Percentiles rank a stretch among this genome's conserved stretches.
These are phyloP conservation scores for Penicillium lagena DNA, from an alignment of 495 filamentous ascomycete species.

Conservation along the genomic window DNA sequence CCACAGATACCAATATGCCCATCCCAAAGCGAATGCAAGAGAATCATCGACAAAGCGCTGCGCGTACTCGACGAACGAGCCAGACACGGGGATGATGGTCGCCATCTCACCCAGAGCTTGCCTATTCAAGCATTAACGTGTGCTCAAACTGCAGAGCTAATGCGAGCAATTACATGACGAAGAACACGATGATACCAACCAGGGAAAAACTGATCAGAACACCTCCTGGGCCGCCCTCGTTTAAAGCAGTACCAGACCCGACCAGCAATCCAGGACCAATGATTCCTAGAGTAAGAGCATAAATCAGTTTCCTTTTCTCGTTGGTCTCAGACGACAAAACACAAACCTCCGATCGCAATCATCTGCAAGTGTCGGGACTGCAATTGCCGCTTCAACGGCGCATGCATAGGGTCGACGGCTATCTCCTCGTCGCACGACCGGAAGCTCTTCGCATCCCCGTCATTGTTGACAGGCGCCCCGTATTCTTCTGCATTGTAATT, in stretches of 20 bases:
- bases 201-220: conserved; percentile 59
- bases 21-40: conserved; percentile 46
- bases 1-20: conserved; percentile 56
- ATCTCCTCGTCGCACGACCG: conserved; percentile 5
- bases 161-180: conserved; percentile 38
- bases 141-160: too few relatives aligned
- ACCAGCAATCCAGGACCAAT: conserved; percentile 43
- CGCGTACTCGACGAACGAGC: conserved; percentile 52
- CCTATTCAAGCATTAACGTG: conserved; percentile 10
- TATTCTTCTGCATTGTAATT: conserved; percentile 4
- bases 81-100: conserved; percentile 46
- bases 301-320: conserved; percentile 10
- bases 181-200: conserved; percentile 57
- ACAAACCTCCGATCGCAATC: conserved; percentile 56
- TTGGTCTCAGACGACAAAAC: background rate
- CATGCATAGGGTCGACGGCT: conserved; percentile 14
- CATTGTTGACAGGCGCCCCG: background rate
- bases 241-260: conserved; percentile 55
- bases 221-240: conserved; percentile 55
- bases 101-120: conserved; percentile 54
- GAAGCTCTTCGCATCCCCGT: conserved; percentile 1
- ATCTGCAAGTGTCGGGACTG: conserved; percentile 63
- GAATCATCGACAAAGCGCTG: conserved; percentile 49
- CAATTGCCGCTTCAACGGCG: conserved; percentile 44
- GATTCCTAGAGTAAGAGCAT: conserved; percentile 22